Conservation (phyloP, 306 rosid genomes). For the Cercis canadensis region DNA sequence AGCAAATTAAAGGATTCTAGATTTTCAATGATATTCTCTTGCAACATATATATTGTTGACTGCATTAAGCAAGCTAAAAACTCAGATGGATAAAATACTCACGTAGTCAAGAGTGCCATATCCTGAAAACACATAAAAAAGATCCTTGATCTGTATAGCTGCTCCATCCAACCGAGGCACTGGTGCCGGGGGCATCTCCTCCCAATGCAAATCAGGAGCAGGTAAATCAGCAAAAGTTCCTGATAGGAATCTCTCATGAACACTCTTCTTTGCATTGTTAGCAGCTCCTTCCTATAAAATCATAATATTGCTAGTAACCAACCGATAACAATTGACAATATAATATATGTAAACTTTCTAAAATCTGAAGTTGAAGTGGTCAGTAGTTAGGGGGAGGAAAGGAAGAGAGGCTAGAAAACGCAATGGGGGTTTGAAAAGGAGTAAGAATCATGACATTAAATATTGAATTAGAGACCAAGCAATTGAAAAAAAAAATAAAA, state of each 20-base stretch:
- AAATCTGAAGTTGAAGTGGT: no score
- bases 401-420: neutral
- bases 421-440: neutral
- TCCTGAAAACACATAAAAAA: slow-evolving; percentile 80
- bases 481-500: no score
- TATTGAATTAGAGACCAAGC: no score
- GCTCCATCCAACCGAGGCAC: slow-evolving; percentile 92
- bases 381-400: neutral
- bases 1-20: neutral
- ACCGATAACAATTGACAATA: neutral
- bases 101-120: slow-evolving; percentile 73
- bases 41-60: neutral
- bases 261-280: slow-evolving; percentile 19
- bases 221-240: slow-evolving; percentile 79
- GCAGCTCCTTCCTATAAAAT: slow-evolving; percentile 41
- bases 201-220: slow-evolving; percentile 84
- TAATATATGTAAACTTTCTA: neutral
- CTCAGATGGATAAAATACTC: slow-evolving; percentile 35
- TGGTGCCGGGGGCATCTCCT: slow-evolving; percentile 78
- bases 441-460: neutral
- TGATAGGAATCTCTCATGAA: slow-evolving; percentile 50
- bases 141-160: slow-evolving; percentile 67
- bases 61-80: slow-evolving; percentile 2
- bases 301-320: slow-evolving; percentile 12
- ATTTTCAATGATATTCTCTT: neutral